Evolutionary conservation across 116 monocot species (phyloP).

Genomic region (Cymodocea nodosa): DNA sequence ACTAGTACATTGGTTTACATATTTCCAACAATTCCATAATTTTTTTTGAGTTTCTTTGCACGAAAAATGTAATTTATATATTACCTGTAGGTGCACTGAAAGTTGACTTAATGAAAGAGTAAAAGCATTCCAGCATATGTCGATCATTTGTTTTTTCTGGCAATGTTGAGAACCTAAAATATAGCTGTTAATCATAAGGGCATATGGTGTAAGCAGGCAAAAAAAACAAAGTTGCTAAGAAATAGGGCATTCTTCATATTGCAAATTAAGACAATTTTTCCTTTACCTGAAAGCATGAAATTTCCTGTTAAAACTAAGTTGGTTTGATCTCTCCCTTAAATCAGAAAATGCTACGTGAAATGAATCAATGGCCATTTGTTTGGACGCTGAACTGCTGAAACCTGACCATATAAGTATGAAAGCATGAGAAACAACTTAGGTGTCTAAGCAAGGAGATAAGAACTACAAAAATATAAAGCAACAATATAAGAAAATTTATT

Average conservation of each 20-base stretch:
- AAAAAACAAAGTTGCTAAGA: background rate
- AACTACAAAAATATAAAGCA: too few species aligned
- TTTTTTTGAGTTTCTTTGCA: too few species aligned
- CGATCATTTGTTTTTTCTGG: conserved; percentile 4
- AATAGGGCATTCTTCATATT: background rate
- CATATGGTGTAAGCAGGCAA: background rate
- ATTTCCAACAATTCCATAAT: too few species aligned
- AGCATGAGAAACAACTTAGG: background rate
- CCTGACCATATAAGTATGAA: background rate
- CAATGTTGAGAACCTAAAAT: conserved; percentile 11
- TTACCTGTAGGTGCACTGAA: conserved; percentile 9
- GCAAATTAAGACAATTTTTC: background rate
- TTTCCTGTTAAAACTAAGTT: background rate
- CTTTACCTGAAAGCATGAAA: conserved; percentile 7
- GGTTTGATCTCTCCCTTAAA: background rate
- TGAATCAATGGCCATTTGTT: background rate
- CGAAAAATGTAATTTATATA: background rate
- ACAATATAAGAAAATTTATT: too few species aligned
- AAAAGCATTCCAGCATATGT: background rate
- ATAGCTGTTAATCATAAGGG: conserved; percentile 3
- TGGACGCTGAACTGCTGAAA: too few species aligned
- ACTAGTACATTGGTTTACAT: too few species aligned
- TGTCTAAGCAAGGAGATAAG: too few species aligned
- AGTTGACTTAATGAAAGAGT: conserved; percentile 5
- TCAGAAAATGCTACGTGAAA: background rate